Evolutionary conservation across 2,329 filamentous ascomycete species (phyloP), one percentile per base, ranked within the genome.

Genomic region (Salinomyces thailandicus): DNA sequence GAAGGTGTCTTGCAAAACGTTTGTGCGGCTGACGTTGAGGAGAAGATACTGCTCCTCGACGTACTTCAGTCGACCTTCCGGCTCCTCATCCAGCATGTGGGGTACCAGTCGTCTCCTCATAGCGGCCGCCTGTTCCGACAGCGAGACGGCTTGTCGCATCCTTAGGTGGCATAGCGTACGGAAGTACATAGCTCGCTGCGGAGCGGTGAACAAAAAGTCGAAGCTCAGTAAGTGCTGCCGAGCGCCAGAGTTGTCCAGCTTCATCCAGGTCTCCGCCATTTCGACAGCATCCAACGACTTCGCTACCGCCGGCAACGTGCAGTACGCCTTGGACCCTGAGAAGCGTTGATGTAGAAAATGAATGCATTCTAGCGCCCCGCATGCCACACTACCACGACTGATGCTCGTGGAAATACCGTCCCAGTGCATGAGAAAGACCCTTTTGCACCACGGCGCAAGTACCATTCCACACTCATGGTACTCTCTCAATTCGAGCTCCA

Each of bases 91-190:
- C 1, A 26, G 16, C 2, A 41, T 12, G 6, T 45, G 38, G 4
- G 33, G 31, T 18, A 35, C 31, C n/a, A 32, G 22, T 11, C 32
- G 19, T 11, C 34, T 13, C 11, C 39, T 35, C 6, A 42, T 30
- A 16, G 12, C 29, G 18, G 22, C 18, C 11, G 36, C 37, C 14
- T 36, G 38, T 16, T 33, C 40, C 3, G 37, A 29, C 6, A n/a
- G 15, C 11, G 40, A 39, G 14, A 37, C 24, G 12, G 40, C 36
- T 27, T 35, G 14, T 16, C 19, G 39, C 45, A 96, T 96, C 12
- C 73, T 73, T 0, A 83, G 76, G 51, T 91, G 85, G 54, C 94
- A 95, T 52, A 94, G 79, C 3, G 85, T 76, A 13, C 89, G 79
- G 57, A 96, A 95, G 55, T 86, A 93, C 0, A 77, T 77, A 2